Conservation (phyloP, 192 early-diverging fungal genomes). For the Gaertneriomyces semiglobifer region DNA sequence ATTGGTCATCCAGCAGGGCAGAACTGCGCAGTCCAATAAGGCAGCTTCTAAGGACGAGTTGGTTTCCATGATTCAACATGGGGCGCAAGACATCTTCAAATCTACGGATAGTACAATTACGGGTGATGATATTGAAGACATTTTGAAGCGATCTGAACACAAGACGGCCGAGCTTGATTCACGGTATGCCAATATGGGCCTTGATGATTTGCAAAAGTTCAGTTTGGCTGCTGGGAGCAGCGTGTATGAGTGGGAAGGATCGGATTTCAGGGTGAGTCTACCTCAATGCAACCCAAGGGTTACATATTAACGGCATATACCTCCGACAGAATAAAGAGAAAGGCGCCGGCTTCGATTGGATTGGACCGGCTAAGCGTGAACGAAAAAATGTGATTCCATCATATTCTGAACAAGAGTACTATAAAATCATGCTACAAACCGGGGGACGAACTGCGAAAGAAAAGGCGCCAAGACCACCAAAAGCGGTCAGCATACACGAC, state of each 20-base stretch:
- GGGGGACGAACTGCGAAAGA: slow-evolving; percentile 29
- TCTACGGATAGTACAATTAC: slow-evolving; percentile 59
- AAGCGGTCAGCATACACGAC: slow-evolving; percentile 56
- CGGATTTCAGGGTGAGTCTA: slow-evolving; percentile 72
- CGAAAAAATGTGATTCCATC: slow-evolving; percentile 53
- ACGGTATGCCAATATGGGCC: slow-evolving; percentile 85
- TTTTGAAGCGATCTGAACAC: slow-evolving; percentile 76
- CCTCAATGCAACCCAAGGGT: background rate
- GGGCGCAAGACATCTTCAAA: slow-evolving; percentile 82
- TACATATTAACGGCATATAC: background rate
- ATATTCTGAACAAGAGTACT: slow-evolving; percentile 29
- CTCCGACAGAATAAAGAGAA: slow-evolving; percentile 33
- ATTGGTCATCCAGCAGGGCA: slow-evolving; percentile 98
- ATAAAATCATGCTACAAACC: slow-evolving; percentile 10
- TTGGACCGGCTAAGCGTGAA: slow-evolving; percentile 92
- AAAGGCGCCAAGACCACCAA: slow-evolving; percentile 35
- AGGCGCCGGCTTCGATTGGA: slow-evolving; percentile 71
- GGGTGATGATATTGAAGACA: slow-evolving; percentile 82
- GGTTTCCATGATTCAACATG: slow-evolving; percentile 95
- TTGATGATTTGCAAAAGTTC: slow-evolving; percentile 93
- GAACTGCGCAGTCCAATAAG: slow-evolving; percentile 68
- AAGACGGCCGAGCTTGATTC: slow-evolving; percentile 83
- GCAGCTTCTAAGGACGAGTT: slow-evolving; percentile 78
- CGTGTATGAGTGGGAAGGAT: slow-evolving; percentile 94
- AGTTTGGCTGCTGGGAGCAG: slow-evolving; percentile 59